Evolutionary conservation across 2,329 filamentous ascomycete genomes (phyloP), one percentile per base, ranked within the genome.

Genomic region (Metarhizium brunneum): DNA sequence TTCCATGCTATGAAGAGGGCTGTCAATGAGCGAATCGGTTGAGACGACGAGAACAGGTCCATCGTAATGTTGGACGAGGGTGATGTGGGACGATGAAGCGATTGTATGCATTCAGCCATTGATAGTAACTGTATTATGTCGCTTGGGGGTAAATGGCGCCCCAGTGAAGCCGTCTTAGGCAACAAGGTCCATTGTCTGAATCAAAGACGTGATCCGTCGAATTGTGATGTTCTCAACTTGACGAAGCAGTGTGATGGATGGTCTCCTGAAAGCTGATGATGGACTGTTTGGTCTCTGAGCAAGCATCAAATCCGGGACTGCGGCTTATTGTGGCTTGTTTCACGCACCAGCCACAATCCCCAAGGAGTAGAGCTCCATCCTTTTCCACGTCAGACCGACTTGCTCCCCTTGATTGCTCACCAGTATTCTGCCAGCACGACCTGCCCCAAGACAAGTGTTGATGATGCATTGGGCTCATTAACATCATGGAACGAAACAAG

Each of bases 1-100:
- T 92, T 94, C 87, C 87, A 92, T 13, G 73, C 66, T 4, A 74
- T 54, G 65, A 88, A 91, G n/a, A 65, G 38, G 18, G 57, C 43
- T 6, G 61, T 52, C 6, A 73, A 58, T 6, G 56, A 56, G 47
- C 16, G 16, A 11, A 53, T 20, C 25, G 54, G 47, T 6, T 48
- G 56, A 16, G 38, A 42, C 3, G 53, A 30, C 11, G 56, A 47
- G 38, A 53, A 55, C 20, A 48, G 30, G 20, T 30, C 20, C 25
- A 30, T 48, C 11, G 45, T 48, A 2, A 48, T 29, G 45, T 5
- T 54, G 20, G n/a, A 20, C 14, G 38, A 6, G 10, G 40, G 10
- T 6, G 42, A 8, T 16, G 45, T 35, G 6, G 32, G 32, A 35
- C 10, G 32, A 35, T 35, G 32, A 2, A 35, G 32, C 10, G 32